phyloP scores from a whole-genome alignment of 1,284 basidiomycete species.

The Sporisorium iseilematis-ciliati region DNA sequence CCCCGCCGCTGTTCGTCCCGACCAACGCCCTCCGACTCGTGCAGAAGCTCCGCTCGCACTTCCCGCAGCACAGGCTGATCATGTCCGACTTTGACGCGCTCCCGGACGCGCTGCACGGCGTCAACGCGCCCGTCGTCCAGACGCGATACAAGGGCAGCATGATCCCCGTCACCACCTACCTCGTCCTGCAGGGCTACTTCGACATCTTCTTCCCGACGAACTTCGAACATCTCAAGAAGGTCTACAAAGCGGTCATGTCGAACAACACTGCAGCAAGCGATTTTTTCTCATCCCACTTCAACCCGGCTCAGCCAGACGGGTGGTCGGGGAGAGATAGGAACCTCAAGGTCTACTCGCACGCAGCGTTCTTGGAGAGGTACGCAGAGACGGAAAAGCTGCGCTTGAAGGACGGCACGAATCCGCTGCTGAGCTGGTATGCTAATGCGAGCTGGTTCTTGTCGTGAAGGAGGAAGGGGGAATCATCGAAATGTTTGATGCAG shows the following conservation, averaged over 20 bases:
- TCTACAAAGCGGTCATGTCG: conserved; percentile 46
- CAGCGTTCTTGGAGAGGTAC: conserved; percentile 85
- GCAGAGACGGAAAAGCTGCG: conserved; percentile 79
- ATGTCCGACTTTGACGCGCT: conserved; percentile 91
- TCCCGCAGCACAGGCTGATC: conserved; percentile 90
- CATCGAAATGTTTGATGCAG: too few species aligned
- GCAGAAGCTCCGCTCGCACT: conserved; percentile 82
- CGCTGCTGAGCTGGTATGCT: conserved; percentile 85
- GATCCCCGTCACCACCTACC: conserved; percentile 84
- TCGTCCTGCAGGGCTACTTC: conserved; percentile 95
- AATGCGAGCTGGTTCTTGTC: conserved; percentile 78
- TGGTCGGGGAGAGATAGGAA: conserved; percentile 13
- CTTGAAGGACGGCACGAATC: conserved; percentile 84
- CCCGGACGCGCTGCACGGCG: conserved; percentile 84
- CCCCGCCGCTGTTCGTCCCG: conserved; percentile 89
- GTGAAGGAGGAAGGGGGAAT: conserved; percentile 7
- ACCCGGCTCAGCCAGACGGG: too few species aligned
- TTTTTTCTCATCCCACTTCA: conserved; percentile 19
- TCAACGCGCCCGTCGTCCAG: conserved; percentile 94
- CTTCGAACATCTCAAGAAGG: conserved; percentile 77
- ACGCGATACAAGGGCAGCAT: conserved; percentile 86
- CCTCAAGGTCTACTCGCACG: conserved; percentile 72
- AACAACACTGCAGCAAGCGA: not conserved
- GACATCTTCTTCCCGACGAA: conserved; percentile 99
- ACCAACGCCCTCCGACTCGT: conserved; percentile 90